Evolutionary conservation across 2,329 filamentous ascomycete genomes (phyloP).

Genomic region (Simplicillium aogashimaense): DNA sequence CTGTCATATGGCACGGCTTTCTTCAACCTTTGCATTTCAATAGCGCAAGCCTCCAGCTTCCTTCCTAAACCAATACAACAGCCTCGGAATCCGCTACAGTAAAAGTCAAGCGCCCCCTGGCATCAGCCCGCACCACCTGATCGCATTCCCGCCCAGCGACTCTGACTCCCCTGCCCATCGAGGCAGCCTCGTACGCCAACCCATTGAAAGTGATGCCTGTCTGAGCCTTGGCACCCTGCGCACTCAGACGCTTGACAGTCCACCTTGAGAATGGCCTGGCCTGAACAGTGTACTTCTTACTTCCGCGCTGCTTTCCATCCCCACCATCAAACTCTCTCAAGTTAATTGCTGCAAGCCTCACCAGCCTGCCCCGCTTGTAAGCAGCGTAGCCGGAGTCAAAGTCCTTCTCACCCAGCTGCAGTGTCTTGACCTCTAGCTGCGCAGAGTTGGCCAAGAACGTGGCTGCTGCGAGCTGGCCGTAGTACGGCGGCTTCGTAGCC

Average conservation of each 20-base stretch:
- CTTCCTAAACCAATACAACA: constrained; percentile 7
- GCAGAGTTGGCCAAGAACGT: constrained; percentile 10
- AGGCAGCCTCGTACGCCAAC: constrained; percentile 10
- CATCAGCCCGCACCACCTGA: constrained; percentile 6
- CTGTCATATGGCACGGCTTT: no score
- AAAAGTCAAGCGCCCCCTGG: constrained; percentile 6
- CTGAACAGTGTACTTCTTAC: constrained; percentile 7
- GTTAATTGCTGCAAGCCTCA: constrained; percentile 12
- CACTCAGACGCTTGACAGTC: constrained; percentile 9
- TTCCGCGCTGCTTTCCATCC: constrained; percentile 2
- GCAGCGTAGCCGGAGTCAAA: constrained; percentile 14
- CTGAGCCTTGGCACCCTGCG: constrained; percentile 8
- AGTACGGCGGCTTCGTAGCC: constrained; percentile 12
- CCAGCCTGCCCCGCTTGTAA: constrained; percentile 7
- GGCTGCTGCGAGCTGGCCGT: constrained; percentile 12
- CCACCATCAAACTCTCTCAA: constrained; percentile 9
- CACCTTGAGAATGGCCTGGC: constrained; percentile 7
- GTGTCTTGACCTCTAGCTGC: constrained; percentile 5
- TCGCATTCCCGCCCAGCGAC: constrained; percentile 2
- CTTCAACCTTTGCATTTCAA: no score
- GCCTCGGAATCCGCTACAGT: constrained; percentile 10
- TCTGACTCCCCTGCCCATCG: constrained; percentile 6
- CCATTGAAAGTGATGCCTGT: constrained; percentile 11
- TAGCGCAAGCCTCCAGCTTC: neutral
- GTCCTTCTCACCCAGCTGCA: constrained; percentile 6